A percentile compares a stretch with the other conserved stretches of the same genome.
Conservation (phyloP, 2,329 filamentous ascomycete genomes). For the Clonostachys sp. region DNA sequence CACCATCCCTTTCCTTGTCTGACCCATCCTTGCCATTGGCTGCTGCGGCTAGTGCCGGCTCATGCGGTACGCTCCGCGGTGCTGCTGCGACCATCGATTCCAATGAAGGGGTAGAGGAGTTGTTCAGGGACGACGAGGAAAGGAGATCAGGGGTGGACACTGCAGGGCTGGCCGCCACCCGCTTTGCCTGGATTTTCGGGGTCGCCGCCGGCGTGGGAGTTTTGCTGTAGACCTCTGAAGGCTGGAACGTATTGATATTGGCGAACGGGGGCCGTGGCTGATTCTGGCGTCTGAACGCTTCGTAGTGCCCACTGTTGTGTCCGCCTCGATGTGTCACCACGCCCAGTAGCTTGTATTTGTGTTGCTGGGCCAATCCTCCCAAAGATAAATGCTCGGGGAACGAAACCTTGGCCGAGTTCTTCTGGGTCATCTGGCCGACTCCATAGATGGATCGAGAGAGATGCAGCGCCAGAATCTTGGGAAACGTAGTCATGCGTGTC, state of each 20-base stretch:
- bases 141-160: conserved; percentile 43
- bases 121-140: conserved; percentile 24
- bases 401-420: conserved; percentile 90
- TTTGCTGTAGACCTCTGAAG: conserved; percentile 68
- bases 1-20: conserved; percentile 32
- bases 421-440: conserved; percentile 68
- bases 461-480: conserved; percentile 86
- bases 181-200: conserved; percentile 32
- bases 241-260: conserved; percentile 75
- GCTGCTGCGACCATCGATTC: conserved; percentile 18
- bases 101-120: conserved; percentile 29
- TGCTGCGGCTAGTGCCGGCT: neutral
- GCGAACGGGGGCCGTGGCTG: conserved; percentile 69
- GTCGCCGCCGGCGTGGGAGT: conserved; percentile 49
- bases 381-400: conserved; percentile 86
- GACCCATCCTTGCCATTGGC: conserved; percentile 16
- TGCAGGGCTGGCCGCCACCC: conserved; percentile 31
- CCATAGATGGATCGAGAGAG: conserved; percentile 92
- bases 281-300: conserved; percentile 87
- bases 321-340: conserved; percentile 93
- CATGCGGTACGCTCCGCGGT: conserved; percentile 22
- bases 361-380: conserved; percentile 72
- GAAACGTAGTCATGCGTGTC: conserved; percentile 81
- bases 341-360: conserved; percentile 78
- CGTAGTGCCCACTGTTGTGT: conserved; percentile 95